Conservation (phyloP, 495 filamentous ascomycete genomes). For the Staphylotrichum longicolle region DNA sequence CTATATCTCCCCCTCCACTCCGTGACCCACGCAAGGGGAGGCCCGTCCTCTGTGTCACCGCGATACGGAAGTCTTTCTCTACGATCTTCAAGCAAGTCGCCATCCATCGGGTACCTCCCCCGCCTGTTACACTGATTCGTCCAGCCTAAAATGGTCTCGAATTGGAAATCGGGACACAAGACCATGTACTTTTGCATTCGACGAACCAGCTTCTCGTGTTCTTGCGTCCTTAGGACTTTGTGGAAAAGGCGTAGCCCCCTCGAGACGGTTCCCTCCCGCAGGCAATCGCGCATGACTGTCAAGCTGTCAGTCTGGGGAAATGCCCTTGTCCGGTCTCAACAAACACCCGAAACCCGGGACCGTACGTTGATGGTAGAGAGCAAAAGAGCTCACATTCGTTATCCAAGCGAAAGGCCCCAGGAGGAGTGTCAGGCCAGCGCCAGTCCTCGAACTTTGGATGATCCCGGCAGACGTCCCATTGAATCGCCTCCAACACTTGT, state of each 20-base stretch:
- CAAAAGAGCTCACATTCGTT: neutral
- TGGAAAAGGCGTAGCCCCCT: conserved; percentile 14
- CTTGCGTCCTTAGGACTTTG: conserved; percentile 12
- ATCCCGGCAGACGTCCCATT: neutral
- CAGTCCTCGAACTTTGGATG: conserved; percentile 13
- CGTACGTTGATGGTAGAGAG: too few relatives aligned
- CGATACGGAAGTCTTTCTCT: conserved; percentile 23
- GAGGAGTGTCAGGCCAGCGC: neutral
- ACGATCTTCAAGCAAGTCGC: conserved; percentile 5
- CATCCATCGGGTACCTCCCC: neutral
- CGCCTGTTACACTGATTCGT: neutral
- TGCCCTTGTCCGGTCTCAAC: too few relatives aligned
- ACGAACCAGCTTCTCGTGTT: conserved; percentile 13
- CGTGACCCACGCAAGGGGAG: conserved; percentile 31
- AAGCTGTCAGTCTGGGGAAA: neutral
- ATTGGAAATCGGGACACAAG: neutral
- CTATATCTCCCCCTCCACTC: conserved; percentile 22
- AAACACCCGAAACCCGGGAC: too few relatives aligned
- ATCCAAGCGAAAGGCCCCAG: neutral
- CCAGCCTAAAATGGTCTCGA: conserved; percentile 16
- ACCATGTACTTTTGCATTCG: conserved; percentile 9
- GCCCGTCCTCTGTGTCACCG: conserved; percentile 23
- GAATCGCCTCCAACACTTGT: neutral
- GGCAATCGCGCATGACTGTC: neutral
- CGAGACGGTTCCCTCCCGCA: conserved; percentile 4